A percentile compares a stretch with the other conserved stretches of the same genome.
Evolutionary conservation across 2,329 filamentous ascomycete species (phyloP).

Genomic region (Xylariales sp.): DNA sequence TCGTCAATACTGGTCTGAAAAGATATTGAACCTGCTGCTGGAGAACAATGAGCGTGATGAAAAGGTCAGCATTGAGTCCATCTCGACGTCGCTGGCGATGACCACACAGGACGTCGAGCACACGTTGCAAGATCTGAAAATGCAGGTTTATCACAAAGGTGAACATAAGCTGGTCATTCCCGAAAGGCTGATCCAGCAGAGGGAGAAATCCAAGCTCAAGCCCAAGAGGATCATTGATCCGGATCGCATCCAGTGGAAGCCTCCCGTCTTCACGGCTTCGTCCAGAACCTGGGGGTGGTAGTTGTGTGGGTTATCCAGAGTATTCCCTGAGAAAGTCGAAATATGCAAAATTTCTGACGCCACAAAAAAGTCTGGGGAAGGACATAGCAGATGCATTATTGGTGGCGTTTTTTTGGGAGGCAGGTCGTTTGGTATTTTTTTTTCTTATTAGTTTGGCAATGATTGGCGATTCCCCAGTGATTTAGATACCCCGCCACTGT

Average conservation of each 20-base stretch:
- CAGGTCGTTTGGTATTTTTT: too few relatives aligned
- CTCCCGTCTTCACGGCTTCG: conserved; percentile 87
- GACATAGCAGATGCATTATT: too few relatives aligned
- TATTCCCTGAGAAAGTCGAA: too few relatives aligned
- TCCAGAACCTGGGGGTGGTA: conserved; percentile 96
- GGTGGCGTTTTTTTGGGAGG: too few relatives aligned
- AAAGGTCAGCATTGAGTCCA: conserved; percentile 78
- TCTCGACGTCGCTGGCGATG: conserved; percentile 81
- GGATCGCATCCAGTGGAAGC: conserved; percentile 84
- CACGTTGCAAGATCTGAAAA: conserved; percentile 87
- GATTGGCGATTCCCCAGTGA: too few relatives aligned
- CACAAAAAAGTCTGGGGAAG: too few relatives aligned
- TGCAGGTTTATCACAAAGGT: conserved; percentile 93
- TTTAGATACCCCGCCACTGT: too few relatives aligned
- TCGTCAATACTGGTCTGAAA: conserved; percentile 96
- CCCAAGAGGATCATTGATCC: conserved; percentile 74
- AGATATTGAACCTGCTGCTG: conserved; percentile 82
- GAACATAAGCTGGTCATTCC: conserved; percentile 95
- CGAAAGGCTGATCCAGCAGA: conserved; percentile 72
- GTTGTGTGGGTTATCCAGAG: too few relatives aligned
- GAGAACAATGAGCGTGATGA: conserved; percentile 64
- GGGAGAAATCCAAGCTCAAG: conserved; percentile 77
- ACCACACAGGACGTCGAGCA: conserved; percentile 97
- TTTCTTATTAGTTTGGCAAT: too few relatives aligned
- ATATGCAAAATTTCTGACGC: too few relatives aligned